Evolutionary conservation across 78 protist genomes (phyloP).

Genomic region (Cavenderia fasciculata): DNA sequence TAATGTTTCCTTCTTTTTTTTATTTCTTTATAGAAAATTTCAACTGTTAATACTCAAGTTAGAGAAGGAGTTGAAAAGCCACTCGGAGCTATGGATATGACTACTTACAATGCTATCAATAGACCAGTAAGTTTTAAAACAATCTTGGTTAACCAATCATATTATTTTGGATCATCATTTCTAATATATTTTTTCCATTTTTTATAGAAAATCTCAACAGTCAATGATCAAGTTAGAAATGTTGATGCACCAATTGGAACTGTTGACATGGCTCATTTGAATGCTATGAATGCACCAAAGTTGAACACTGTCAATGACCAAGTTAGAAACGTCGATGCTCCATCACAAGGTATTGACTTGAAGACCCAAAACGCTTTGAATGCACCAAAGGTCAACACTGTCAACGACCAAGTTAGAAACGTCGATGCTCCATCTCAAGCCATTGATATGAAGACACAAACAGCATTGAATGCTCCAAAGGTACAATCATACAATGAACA

Average conservation of each 20-base stretch:
- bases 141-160: no score
- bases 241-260: slow-evolving; percentile 64
- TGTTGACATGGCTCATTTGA: slow-evolving; percentile 32
- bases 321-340: slow-evolving; percentile 47
- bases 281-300: slow-evolving; percentile 70
- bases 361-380: slow-evolving; percentile 5
- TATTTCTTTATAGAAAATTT: no score
- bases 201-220: slow-evolving; percentile 29
- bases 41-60: slow-evolving; percentile 62
- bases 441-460: slow-evolving; percentile 38
- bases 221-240: slow-evolving; percentile 65
- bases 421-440: slow-evolving; percentile 45
- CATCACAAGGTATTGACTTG: neutral
- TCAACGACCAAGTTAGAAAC: slow-evolving; percentile 53
- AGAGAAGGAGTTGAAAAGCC: no score
- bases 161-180: no score
- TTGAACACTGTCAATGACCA: slow-evolving; percentile 53
- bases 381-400: slow-evolving; percentile 53
- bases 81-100: slow-evolving; percentile 46
- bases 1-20: no score
- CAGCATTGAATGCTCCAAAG: slow-evolving; percentile 46
- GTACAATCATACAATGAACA: neutral
- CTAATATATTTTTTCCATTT: no score
- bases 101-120: slow-evolving; percentile 24
- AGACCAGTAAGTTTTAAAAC: no score